These are phyloP conservation scores for Cryphonectria nitschkei DNA, from an alignment of 2,329 filamentous ascomycete species.

Conservation along the genomic window DNA sequence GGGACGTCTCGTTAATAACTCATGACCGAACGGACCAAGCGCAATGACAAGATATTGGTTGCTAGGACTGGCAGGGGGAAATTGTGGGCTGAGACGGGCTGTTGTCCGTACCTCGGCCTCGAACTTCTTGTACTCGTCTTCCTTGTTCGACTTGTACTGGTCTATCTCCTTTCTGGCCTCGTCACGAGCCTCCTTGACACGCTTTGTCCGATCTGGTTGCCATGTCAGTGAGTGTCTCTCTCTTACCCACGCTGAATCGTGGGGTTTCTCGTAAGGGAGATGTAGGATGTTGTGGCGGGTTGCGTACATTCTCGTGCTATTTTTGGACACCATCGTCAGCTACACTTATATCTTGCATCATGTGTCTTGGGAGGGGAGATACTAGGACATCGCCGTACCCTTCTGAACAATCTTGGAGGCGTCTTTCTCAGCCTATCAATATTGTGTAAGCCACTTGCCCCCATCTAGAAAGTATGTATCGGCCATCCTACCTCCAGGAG, in stretches of 20 bases:
- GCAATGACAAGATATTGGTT: neutral
- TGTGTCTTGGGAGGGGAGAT: slow-evolving; percentile 15
- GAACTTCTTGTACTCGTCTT: slow-evolving; percentile 93
- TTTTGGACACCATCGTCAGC: slow-evolving; percentile 37
- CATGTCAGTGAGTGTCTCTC: slow-evolving; percentile 13
- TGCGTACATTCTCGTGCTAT: slow-evolving; percentile 84
- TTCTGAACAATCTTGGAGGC: slow-evolving; percentile 99
- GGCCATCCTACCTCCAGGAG: slow-evolving; percentile 85
- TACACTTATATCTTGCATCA: slow-evolving; percentile 18
- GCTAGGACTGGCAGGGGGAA: neutral
- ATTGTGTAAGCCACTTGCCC: slow-evolving; percentile 25
- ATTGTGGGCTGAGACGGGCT: neutral
- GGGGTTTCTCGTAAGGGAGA: neutral
- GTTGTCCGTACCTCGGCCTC: slow-evolving; percentile 66
- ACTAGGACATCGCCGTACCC: slow-evolving; percentile 57
- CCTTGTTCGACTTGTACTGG: slow-evolving; percentile 86
- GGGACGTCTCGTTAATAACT: slow-evolving; percentile 27
- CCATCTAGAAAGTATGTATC: slow-evolving; percentile 5
- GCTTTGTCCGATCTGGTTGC: slow-evolving; percentile 82
- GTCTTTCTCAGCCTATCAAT: slow-evolving; percentile 84
- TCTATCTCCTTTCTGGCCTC: slow-evolving; percentile 99
- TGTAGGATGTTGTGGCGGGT: slow-evolving; percentile 15
- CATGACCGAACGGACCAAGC: neutral
- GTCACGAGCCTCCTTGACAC: slow-evolving; percentile 92
- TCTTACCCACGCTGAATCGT: neutral